These are phyloP conservation scores for Pseudomassariella vexata DNA, from an alignment of 2,329 filamentous ascomycete species.

Conservation along the genomic window DNA sequence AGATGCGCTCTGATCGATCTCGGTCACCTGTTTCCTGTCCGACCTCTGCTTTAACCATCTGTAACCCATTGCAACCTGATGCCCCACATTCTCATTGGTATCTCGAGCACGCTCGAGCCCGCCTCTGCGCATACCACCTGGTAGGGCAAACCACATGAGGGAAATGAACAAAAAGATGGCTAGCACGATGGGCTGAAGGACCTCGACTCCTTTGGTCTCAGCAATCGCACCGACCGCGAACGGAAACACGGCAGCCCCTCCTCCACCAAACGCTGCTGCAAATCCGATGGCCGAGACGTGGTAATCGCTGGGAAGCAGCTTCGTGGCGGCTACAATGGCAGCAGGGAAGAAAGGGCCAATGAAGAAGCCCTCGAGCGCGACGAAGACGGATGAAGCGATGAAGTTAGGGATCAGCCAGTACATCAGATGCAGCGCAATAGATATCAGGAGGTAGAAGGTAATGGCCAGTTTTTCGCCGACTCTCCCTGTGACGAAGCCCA, in stretches of 20 bases:
- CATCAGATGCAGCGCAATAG: constrained; percentile 61
- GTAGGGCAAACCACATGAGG: constrained; percentile 38
- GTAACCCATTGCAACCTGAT: constrained; percentile 8
- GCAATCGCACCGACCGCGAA: constrained; percentile 66
- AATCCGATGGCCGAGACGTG: constrained; percentile 81
- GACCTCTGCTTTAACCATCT: constrained; percentile 2
- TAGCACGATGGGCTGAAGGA: constrained; percentile 51
- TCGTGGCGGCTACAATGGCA: constrained; percentile 66
- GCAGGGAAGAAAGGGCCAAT: constrained; percentile 75
- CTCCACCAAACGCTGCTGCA: constrained; percentile 69
- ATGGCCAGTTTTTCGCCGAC: constrained; percentile 67
- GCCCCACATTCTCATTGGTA: constrained; percentile 28
- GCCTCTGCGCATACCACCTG: constrained; percentile 30
- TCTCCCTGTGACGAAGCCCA: constrained; percentile 71
- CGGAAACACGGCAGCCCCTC: constrained; percentile 62
- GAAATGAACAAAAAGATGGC: constrained; percentile 40
- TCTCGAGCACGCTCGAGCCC: constrained; percentile 35
- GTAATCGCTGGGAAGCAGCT: constrained; percentile 64
- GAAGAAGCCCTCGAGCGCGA: constrained; percentile 71
- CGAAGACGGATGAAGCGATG: constrained; percentile 65
- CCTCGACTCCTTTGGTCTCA: constrained; percentile 46
- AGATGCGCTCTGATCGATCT: constrained; percentile 23
- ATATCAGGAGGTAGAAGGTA: constrained; percentile 55
- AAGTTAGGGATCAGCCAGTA: constrained; percentile 81
- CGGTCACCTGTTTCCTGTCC: constrained; percentile 20